Evolutionary conservation across 306 rosid genomes (phyloP).

Genomic region (Vigna angularis): DNA sequence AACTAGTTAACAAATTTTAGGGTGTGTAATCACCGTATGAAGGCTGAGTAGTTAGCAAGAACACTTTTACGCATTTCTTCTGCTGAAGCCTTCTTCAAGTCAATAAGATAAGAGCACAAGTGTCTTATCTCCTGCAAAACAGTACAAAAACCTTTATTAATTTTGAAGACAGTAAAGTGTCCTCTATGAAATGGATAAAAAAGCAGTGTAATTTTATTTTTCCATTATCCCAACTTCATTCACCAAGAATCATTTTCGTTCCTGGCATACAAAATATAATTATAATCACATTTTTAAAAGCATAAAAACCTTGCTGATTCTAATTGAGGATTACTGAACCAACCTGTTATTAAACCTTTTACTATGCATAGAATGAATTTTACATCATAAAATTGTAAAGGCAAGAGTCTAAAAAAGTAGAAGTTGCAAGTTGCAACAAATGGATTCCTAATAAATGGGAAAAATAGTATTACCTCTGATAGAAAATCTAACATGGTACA

Average conservation of each 20-base stretch:
- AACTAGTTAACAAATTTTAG: background rate
- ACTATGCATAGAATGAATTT: background rate
- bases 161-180: background rate
- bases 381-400: background rate
- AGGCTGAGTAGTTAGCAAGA: constrained; percentile 86
- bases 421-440: constrained; percentile 11
- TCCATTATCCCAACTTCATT: background rate
- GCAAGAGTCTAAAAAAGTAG: background rate
- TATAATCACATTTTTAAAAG: background rate
- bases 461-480: background rate
- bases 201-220: background rate
- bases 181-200: constrained; percentile 1
- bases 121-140: constrained; percentile 74
- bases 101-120: constrained; percentile 67
- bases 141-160: constrained; percentile 19
- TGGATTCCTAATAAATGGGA: background rate
- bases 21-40: constrained; percentile 71
- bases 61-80: constrained; percentile 98
- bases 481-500: constrained; percentile 5
- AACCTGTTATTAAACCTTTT: background rate
- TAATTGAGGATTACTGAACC: background rate
- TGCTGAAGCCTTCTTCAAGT: constrained; percentile 92
- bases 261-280: constrained; percentile 5
- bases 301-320: constrained; percentile 6
- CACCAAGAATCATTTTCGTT: constrained; percentile 1